phyloP scores from a whole-genome alignment of 768 basidiomycete species.

The Russula abietina region DNA sequence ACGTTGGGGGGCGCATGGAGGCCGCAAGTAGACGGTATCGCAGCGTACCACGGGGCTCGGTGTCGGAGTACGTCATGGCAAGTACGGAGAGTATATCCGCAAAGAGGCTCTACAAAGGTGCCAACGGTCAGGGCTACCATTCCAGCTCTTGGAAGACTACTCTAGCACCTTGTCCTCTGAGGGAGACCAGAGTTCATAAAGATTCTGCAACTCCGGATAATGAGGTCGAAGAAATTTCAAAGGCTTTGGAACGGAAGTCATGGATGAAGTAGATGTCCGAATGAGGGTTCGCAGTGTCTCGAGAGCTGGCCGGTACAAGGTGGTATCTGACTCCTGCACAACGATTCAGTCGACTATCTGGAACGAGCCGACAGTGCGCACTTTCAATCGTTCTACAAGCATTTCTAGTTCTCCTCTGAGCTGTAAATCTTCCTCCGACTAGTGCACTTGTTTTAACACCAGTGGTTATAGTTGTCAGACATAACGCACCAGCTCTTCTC shows the following conservation, averaged over 20 bases:
- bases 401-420: slow-evolving; percentile 94
- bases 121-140: slow-evolving; percentile 2
- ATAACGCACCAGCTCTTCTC: slow-evolving; percentile 67
- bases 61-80: slow-evolving; percentile 99
- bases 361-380: slow-evolving; percentile 32
- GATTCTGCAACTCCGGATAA: slow-evolving; percentile 76
- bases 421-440: slow-evolving; percentile 95
- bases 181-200: slow-evolving; percentile 75
- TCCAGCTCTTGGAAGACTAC: slow-evolving; percentile 4
- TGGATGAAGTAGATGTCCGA: slow-evolving; percentile 93
- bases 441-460: slow-evolving; percentile 3
- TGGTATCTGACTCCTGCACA: slow-evolving; percentile 76
- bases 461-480: not conserved
- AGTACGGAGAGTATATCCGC: slow-evolving; percentile 97
- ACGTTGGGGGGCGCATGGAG: slow-evolving; percentile 55
- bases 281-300: slow-evolving; percentile 93
- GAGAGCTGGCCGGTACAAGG: slow-evolving; percentile 81
- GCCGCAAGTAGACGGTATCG: slow-evolving; percentile 84
- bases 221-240: slow-evolving; percentile 95
- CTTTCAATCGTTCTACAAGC: slow-evolving; percentile 91
- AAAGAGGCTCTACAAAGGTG: slow-evolving; percentile 65
- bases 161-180: slow-evolving; percentile 69
- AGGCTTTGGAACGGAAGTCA: slow-evolving; percentile 99
- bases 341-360: slow-evolving; percentile 5
- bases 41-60: slow-evolving; percentile 91